Percentiles rank a stretch among this genome's conserved stretches.
phyloP scores from a whole-genome alignment of 306 rosid genomes.

The Luffa aegyptiaca region DNA sequence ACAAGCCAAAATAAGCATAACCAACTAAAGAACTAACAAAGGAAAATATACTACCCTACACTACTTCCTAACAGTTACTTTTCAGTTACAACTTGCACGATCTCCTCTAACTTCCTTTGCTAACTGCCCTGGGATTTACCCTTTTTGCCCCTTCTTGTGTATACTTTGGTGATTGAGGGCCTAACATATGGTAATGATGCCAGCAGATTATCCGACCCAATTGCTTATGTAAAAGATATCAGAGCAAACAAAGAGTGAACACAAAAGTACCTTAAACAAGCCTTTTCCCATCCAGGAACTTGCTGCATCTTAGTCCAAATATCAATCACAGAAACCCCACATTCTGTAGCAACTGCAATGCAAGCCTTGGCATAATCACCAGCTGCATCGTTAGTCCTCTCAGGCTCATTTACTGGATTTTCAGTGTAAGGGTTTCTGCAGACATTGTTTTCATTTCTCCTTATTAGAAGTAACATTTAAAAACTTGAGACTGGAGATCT shows the following conservation, averaged over 20 bases:
- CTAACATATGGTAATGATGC: background rate
- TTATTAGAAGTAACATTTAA: background rate
- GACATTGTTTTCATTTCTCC: background rate
- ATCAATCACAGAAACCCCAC: constrained; percentile 43
- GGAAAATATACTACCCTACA: too few relatives aligned
- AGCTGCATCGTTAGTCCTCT: constrained; percentile 83
- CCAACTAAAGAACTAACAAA: too few relatives aligned
- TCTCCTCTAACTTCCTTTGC: too few relatives aligned
- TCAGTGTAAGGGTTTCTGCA: constrained; percentile 44
- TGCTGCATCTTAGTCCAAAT: constrained; percentile 85
- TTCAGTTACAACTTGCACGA: too few relatives aligned
- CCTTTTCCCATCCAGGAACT: constrained; percentile 42
- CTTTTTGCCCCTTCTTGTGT: too few relatives aligned
- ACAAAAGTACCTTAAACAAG: constrained; percentile 35
- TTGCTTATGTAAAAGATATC: background rate
- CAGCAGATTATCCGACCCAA: background rate
- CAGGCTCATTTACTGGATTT: constrained; percentile 54
- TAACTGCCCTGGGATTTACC: too few relatives aligned
- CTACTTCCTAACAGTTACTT: too few relatives aligned
- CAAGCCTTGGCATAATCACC: constrained; percentile 69
- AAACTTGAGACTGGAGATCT: background rate
- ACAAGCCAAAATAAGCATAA: too few relatives aligned
- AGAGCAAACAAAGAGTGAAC: background rate
- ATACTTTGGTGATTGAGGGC: too few relatives aligned
- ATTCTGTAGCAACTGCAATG: constrained; percentile 46